Base-by-base conservation (phyloP, 1,284 basidiomycete species). In the Sanghuangporus weigelae region DNA sequence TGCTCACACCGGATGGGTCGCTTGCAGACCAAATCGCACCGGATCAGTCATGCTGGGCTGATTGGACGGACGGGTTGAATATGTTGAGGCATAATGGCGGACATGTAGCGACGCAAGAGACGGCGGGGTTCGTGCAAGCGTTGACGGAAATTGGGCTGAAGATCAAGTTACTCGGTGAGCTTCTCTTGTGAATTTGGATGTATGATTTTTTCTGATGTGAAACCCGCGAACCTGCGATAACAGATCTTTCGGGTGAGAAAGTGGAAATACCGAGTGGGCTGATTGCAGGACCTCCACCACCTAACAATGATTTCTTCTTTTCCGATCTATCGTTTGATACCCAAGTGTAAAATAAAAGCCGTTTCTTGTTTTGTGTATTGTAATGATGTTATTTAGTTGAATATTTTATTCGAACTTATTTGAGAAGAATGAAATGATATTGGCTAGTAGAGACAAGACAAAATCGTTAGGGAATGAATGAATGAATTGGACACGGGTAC, bases 31-130 rank as follows among this genome's bases (percentile, higher is more conserved):
- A 93, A 67, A 90, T 95, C 69, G 93, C 95, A 1, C 85, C 92
- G 8, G 92, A 96, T 73, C 82, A 86, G 59, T 87, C 90, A 19
- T 82, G 92, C 53, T 95, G 93, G 84, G 92, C 93, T 23, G 96
- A 98, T 76, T 98, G 96, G 96, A 93, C 93, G 0, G 96, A 98
- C 73, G 96, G 95, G 2, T 76, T 98, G 72, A 93, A 94, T 70
- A 93, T 96, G 84, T 79, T 96, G 54, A 79, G 90, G 53, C 79
- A 86, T 59, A 90, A 92, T 70, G 85, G 88, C 12, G 90, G 88
- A 16, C 89, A 93, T 69, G 91, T 94, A 68, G 79, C 86, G 14
- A 94, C 92, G 14, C 84, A 89, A 68, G 93, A 96, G 75, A 93
- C 93, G 3, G 88, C 89, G 40, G 88, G 87, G 51, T 94, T 93